Evolutionary conservation across 164 flowering plant species (phyloP), one percentile per base, ranked within the genome.

Genomic region (Stephania cephalantha): DNA sequence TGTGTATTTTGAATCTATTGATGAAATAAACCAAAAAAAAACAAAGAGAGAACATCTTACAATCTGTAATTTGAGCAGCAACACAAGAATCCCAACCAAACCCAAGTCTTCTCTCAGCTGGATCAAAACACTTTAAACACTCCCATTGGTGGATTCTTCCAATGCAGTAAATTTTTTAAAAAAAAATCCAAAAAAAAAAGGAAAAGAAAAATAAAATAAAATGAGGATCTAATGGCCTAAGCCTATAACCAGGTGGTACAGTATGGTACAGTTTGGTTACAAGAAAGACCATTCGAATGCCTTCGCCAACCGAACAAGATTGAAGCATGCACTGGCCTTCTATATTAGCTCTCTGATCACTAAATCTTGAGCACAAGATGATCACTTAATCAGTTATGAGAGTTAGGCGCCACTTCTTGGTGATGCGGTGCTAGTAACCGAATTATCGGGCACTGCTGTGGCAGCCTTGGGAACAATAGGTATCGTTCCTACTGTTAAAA

Each of bases 401-500:
- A 71, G 65, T 53, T 52, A 72, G 18, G 63, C 12, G 15, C 70
- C 22, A 48, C 6, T 42, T 70, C 46, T 35, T 71, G 53, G 72
- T 10, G 45, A 42, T 64, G 31, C 22, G 70, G 8, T 71, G 67
- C 66, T 83, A 9, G 69, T 25, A 45, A 42, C 63, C 20, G 11
- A 75, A 69, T 78, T 78, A 8, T 78, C 85, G 42, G 66, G 25
- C 5, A 68, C 29, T 55, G 79, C 84, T 35, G 42, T 35, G 4
- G 84, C 72, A 18, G 88, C 77, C 78, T 79, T 85, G 9, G 90
- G 90, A 76, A 88, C 87, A 46, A 91, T 87, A 6, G 93, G 84
- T 75, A 90, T 90, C 1, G 88, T 84, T 25, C 95, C 97, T n/a
- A 92, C 81, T 1, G 86, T 90, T 42, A 89, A 68, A 65, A 83